Conservation (phyloP, 805 yeast species). For the Diddensiella santjacobensis region DNA sequence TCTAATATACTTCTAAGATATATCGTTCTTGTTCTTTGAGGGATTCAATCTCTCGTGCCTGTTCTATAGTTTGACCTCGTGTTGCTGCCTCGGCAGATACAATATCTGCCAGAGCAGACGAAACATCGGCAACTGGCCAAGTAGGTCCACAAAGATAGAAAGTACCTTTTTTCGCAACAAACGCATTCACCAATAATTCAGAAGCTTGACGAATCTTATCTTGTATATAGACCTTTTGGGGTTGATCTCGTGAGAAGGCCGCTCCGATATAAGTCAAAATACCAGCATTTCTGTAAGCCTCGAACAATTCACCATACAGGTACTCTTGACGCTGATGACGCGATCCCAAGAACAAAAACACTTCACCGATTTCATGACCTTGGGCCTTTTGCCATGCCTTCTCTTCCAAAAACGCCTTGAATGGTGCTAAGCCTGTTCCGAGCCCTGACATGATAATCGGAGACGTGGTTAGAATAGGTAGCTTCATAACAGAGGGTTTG, state of each 20-base stretch:
- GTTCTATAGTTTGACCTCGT: constrained; percentile 65
- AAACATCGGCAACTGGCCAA: constrained; percentile 98
- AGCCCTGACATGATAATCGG: constrained; percentile 96
- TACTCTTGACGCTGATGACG: constrained; percentile 95
- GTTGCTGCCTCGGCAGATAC: constrained; percentile 64
- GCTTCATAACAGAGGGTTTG: constrained; percentile 94
- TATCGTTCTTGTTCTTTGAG: constrained; percentile 91
- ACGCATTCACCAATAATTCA: constrained; percentile 69
- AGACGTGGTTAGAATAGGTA: constrained; percentile 80
- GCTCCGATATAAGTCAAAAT: constrained; percentile 93
- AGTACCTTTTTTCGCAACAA: constrained; percentile 74
- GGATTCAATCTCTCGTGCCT: constrained; percentile 80
- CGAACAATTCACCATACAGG: constrained; percentile 95
- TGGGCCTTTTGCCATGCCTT: constrained; percentile 89
- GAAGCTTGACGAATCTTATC: constrained; percentile 82
- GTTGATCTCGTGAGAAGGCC: constrained; percentile 97
- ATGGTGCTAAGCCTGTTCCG: constrained; percentile 97
- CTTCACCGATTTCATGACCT: constrained; percentile 84
- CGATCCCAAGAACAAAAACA: constrained; percentile 85
- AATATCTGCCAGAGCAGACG: constrained; percentile 83
- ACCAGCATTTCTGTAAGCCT: constrained; percentile 90
- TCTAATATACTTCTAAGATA: constrained; percentile 84
- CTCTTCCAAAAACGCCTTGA: constrained; percentile 95
- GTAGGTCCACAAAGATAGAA: constrained; percentile 98
- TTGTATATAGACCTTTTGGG: constrained; percentile 90